Evolutionary conservation across 2,329 filamentous ascomycete species (phyloP), one percentile per base, ranked within the genome.

Genomic region (Fusarium chaquense): DNA sequence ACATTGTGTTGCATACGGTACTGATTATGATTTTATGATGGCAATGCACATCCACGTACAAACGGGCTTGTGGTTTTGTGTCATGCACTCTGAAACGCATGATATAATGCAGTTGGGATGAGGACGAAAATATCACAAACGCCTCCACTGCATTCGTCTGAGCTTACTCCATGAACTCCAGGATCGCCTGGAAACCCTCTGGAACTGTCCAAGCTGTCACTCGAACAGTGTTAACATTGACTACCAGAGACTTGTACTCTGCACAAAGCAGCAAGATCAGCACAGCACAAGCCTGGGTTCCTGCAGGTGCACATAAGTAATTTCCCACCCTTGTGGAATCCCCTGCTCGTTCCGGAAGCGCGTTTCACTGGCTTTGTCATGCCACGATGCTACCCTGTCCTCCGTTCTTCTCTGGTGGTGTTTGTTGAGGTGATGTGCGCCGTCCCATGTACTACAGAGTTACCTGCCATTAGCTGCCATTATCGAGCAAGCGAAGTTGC

Each of bases 241-340:
- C 22, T 44, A 26, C 13, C 8, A 44, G 32, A 36, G n/a, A 50
- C n/a, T 36, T 50, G n/a, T 40, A 35, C 24, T 51, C 49, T 52
- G 49, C 49, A 52, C 24, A 52, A 52, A 38, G 10, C 38, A 6
- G 24, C 18, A 44, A 64, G 36, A 58, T 62, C 47, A 46, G 46
- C 60, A 64, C 45, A 45, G 6, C 35, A 36, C 51, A 40, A 66
- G 41, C 46, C 63, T 58, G 49, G 66, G 71, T 73, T 68, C 65
- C 73, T 70, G 62, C 73, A 75, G 33, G 46, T 26, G 49, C 26
- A 51, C 43, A 45, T 18, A 44, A 64, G 70, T 62, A 75, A 75
- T 75, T 74, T 74, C 73, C 73, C 60, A 66, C 15, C 53, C 57
- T 47, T 47, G 71, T 71, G 62, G 52, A 63, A 60, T 59, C 58